Base-by-base conservation (phyloP, 371 early-diverging fungal genomes). In the Rhizopus sp. region DNA sequence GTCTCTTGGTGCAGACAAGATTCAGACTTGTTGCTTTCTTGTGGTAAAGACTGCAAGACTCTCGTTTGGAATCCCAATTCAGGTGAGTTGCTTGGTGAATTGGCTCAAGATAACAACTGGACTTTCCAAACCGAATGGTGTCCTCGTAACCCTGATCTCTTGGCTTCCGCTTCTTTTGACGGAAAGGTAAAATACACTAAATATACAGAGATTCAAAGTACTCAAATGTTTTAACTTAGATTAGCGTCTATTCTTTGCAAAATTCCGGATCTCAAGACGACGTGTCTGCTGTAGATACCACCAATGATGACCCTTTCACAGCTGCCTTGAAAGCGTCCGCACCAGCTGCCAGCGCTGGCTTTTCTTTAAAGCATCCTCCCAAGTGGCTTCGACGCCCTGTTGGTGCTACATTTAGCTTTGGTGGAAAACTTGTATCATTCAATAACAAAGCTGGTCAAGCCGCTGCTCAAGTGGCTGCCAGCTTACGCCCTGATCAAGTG, bases 341-440 rank as follows among this genome's bases (percentile, higher is more conserved):
- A 15, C 52, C 68, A 15, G 64, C 75, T 7, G 51, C 66, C 4
- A 53, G 60, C 40, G 45, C 61, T 12, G 51, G 66, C 3, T 78
- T 78, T 34, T 45, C 73, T 2, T 81, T 97, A 17, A 90, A 88
- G 56, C 86, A 90, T 30, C 93, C 97, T 41, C 98, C 99, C 33
- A 95, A 93, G 76, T 98, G 99, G 99, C 85, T 95, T 17, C 87
- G 93, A 37, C 83, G 96, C 5, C 97, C 97, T 13, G 88, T 87
- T 0, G 95, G 96, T 12, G 94, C 89, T 4, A 78, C 88, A 0
- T 99, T 93, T 79, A 92, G 92, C 7, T 97, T 95, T 62, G 95
- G 97, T 59, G 93, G 93, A 31, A 89, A 91, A 64, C 78, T 98
- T 16, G 90, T 91, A 13, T 72, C 78, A 16, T 93, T 93, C 64